Conservation (phyloP, 73 alveolate genomes). For the Tetrahymena elliotti region DNA sequence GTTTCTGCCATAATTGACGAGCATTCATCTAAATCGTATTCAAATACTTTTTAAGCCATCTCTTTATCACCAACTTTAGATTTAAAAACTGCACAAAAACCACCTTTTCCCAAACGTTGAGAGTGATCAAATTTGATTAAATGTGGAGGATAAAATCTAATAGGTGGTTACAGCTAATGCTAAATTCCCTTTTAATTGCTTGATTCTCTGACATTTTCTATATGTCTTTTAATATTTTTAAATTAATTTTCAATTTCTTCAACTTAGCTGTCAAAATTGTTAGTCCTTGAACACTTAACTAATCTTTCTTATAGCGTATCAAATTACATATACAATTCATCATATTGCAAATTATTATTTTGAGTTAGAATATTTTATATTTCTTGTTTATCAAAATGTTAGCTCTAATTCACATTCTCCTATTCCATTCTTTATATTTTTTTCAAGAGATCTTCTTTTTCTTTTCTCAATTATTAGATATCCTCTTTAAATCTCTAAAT, state of each 20-base stretch:
- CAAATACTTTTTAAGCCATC: background rate
- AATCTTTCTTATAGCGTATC: background rate
- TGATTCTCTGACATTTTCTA: background rate
- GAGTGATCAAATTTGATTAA: background rate
- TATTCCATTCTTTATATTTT: background rate
- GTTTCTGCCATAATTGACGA: background rate
- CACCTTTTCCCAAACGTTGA: background rate
- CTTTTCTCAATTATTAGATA: background rate
- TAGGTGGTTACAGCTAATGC: background rate
- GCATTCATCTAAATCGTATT: background rate
- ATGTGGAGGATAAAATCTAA: background rate
- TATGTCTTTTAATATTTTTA: background rate
- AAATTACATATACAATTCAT: background rate
- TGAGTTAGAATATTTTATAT: background rate
- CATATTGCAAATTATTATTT: background rate
- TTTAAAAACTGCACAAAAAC: background rate
- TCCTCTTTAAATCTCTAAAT: background rate
- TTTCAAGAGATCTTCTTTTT: background rate
- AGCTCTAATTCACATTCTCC: background rate
- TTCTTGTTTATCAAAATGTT: background rate
- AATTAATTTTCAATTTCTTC: background rate
- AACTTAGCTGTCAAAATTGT: background rate
- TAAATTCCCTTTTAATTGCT: background rate
- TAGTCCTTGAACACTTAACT: background rate
- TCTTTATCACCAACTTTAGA: background rate